A percentile compares a stretch with the other conserved stretches of the same genome.
Conservation (phyloP, 768 basidiomycete genomes). For the Tricholoma matsutake region DNA sequence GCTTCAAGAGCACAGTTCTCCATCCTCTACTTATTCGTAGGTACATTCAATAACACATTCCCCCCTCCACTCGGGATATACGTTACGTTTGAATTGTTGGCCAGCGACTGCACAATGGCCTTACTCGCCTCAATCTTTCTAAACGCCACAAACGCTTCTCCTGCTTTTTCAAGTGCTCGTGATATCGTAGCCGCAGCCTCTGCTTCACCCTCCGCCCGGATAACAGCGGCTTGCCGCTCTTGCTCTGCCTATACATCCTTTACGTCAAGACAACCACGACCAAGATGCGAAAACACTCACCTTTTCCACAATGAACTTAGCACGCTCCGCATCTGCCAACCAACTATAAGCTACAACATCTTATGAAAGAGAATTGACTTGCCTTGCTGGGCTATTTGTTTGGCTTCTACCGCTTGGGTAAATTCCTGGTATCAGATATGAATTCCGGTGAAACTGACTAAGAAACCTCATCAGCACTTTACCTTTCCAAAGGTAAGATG, state of each 20-base stretch:
- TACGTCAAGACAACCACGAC: constrained; percentile 6
- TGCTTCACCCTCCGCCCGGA: constrained; percentile 97
- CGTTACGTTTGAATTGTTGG: constrained; percentile 79
- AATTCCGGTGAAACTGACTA: background rate
- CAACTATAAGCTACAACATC: constrained; percentile 5
- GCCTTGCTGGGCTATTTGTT: constrained; percentile 99
- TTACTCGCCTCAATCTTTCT: constrained; percentile 97
- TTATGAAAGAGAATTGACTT: constrained; percentile 11
- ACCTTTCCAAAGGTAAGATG: constrained; percentile 88
- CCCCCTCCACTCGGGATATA: constrained; percentile 83
- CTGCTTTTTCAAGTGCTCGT: constrained; percentile 85
- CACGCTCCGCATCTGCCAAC: constrained; percentile 86
- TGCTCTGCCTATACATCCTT: constrained; percentile 77
- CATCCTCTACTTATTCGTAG: constrained; percentile 50
- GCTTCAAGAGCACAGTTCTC: too few species aligned
- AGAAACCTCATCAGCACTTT: constrained; percentile 14
- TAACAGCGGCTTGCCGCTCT: constrained; percentile 97
- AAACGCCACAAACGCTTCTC: constrained; percentile 93
- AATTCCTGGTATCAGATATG: constrained; percentile 59
- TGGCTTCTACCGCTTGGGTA: constrained; percentile 98
- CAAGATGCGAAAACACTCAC: constrained; percentile 33
- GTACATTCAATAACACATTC: constrained; percentile 82
- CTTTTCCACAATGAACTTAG: constrained; percentile 99
- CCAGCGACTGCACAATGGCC: constrained; percentile 87
- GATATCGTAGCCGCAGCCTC: constrained; percentile 96